Conservation (phyloP, 106 monocot species). For the Platanthera guangdongensis region DNA sequence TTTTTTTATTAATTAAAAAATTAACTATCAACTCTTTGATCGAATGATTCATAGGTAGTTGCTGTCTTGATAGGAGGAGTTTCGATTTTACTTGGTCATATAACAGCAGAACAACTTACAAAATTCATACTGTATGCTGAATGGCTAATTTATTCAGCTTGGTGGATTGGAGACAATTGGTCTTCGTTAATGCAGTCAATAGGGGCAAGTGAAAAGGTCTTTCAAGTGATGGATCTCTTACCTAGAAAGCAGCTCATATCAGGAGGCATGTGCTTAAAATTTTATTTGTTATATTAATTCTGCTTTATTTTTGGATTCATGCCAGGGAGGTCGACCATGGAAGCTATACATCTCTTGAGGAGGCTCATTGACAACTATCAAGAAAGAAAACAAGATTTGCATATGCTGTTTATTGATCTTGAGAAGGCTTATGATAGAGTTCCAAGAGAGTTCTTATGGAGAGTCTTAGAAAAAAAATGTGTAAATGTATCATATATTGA, state of each 20-base stretch:
- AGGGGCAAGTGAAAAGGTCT: slow-evolving; percentile 96
- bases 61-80: slow-evolving; percentile 88
- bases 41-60: slow-evolving; percentile 53
- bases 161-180: slow-evolving; percentile 93
- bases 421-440: too few relatives aligned
- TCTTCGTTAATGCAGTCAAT: slow-evolving; percentile 87
- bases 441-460: too few relatives aligned
- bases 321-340: too few relatives aligned
- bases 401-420: too few relatives aligned
- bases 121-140: slow-evolving; percentile 89
- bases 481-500: too few relatives aligned
- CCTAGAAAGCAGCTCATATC: slow-evolving; percentile 54
- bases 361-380: too few relatives aligned
- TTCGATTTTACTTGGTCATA: slow-evolving; percentile 70
- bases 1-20: slow-evolving; percentile 1
- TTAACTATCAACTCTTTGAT: background rate
- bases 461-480: too few relatives aligned
- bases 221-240: slow-evolving; percentile 71
- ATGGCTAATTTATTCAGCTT: slow-evolving; percentile 88
- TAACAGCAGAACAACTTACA: slow-evolving; percentile 88
- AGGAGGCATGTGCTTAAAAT: slow-evolving; percentile 37
- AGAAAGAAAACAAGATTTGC: too few relatives aligned
- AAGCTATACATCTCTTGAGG: too few relatives aligned
- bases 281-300: background rate
- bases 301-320: too few relatives aligned